Percentiles rank a stretch among this genome's conserved stretches.
These are phyloP conservation scores for Parmales sp. DNA, from an alignment of 108 stramenopile genomes.

Conservation along the genomic window DNA sequence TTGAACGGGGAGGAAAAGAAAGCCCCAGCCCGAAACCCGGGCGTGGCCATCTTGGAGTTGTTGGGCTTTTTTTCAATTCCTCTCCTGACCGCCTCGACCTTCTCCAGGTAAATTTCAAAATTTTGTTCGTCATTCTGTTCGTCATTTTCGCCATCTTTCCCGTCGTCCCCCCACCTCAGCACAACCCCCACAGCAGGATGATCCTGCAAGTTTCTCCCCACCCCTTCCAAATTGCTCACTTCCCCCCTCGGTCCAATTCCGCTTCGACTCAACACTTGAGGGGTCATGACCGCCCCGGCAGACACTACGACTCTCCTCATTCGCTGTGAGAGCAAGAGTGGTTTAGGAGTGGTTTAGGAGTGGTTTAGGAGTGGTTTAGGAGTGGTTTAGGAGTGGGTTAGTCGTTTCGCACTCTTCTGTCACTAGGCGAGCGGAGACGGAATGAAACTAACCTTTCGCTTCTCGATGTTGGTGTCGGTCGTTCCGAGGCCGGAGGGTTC, in stretches of 20 bases:
- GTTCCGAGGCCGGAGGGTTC: too few relatives aligned
- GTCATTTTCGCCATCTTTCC: not conserved
- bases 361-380: too few relatives aligned
- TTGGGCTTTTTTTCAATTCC: not conserved
- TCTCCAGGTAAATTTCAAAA: too few relatives aligned
- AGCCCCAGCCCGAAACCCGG: not conserved
- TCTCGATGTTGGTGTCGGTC: too few relatives aligned
- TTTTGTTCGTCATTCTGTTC: not conserved
- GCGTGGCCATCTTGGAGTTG: not conserved
- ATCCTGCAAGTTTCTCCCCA: conserved; percentile 5
- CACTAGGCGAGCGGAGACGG: too few relatives aligned
- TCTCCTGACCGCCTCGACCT: not conserved
- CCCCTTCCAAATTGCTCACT: not conserved
- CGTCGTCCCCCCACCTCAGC: not conserved
- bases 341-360: too few relatives aligned
- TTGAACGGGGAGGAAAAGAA: too few relatives aligned
- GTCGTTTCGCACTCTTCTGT: too few relatives aligned
- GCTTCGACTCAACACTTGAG: not conserved
- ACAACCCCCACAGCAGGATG: not conserved
- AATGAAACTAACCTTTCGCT: too few relatives aligned
- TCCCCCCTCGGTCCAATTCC: not conserved
- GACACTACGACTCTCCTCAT: not conserved
- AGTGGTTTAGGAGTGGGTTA: too few relatives aligned
- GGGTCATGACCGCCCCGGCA: not conserved
- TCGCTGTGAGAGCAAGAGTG: too few relatives aligned